phyloP scores from a whole-genome alignment of 176 grass and related monocot species.

The Saccharum spontaneum region DNA sequence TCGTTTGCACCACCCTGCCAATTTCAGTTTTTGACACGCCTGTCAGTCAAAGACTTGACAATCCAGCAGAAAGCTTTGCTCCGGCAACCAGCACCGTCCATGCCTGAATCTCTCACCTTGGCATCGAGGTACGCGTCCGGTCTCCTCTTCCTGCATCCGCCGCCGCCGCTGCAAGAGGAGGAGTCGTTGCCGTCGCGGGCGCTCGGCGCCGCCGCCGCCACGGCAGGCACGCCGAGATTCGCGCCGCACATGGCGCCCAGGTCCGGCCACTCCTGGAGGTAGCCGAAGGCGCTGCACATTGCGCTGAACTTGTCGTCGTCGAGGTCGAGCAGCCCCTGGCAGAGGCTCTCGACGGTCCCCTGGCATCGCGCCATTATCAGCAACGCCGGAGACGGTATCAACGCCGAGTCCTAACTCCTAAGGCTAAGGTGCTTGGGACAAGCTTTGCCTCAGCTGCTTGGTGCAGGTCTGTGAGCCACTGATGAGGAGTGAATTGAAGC shows the following conservation, averaged over 20 bases:
- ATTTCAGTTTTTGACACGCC: background rate
- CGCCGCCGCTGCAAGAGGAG: slow-evolving; percentile 16
- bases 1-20: slow-evolving; percentile 24
- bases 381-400: background rate
- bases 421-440: background rate
- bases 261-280: slow-evolving; percentile 64
- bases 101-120: slow-evolving; percentile 49
- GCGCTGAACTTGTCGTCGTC: slow-evolving; percentile 49
- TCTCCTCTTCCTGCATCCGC: slow-evolving; percentile 57
- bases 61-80: background rate
- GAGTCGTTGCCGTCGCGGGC: slow-evolving; percentile 21
- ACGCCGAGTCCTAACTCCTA: background rate
- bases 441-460: background rate
- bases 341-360: slow-evolving; percentile 43
- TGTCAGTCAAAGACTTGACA: slow-evolving; percentile 7
- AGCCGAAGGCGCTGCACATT: slow-evolving; percentile 53
- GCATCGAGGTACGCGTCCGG: slow-evolving; percentile 30
- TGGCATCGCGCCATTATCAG: slow-evolving; percentile 52
- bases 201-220: background rate
- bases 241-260: slow-evolving; percentile 35
- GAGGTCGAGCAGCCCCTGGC: slow-evolving; percentile 51
- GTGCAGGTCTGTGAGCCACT: background rate
- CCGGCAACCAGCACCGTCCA: background rate
- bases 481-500: background rate
- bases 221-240: slow-evolving; percentile 6